These are phyloP conservation scores for barrel medic (Medicago truncatula) DNA, from an alignment of 306 rosid genomes.

Conservation along the genomic window MtrunA17r5.0-ANR NC_053045.1:18630501-18631000, in stretches of 20 bases:
- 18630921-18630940: constrained; percentile 80
- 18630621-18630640: constrained; percentile 33
- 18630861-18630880: constrained; percentile 64
- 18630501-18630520: constrained; percentile 25
- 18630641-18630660: constrained; percentile 76
- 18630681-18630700: constrained; percentile 94
- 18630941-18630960: constrained; percentile 81
- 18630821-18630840: constrained; percentile 73
- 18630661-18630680: constrained; percentile 91
- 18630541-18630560: constrained; percentile 12
- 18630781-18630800: constrained; percentile 87
- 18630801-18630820: constrained; percentile 85
- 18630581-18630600: background rate
- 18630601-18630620: constrained; percentile 31
- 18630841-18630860: constrained; percentile 73
- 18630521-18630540: constrained; percentile 28
- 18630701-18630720: constrained; percentile 93
- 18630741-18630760: constrained; percentile 74
- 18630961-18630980: constrained; percentile 67
- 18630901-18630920: constrained; percentile 61
- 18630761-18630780: constrained; percentile 75
- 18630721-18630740: constrained; percentile 65
- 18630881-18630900: constrained; percentile 43
- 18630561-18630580: constrained; percentile 8
- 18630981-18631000: constrained; percentile 71